Base-by-base conservation (phyloP, 345 rosid genomes). In the Heritiera fomes region DNA sequence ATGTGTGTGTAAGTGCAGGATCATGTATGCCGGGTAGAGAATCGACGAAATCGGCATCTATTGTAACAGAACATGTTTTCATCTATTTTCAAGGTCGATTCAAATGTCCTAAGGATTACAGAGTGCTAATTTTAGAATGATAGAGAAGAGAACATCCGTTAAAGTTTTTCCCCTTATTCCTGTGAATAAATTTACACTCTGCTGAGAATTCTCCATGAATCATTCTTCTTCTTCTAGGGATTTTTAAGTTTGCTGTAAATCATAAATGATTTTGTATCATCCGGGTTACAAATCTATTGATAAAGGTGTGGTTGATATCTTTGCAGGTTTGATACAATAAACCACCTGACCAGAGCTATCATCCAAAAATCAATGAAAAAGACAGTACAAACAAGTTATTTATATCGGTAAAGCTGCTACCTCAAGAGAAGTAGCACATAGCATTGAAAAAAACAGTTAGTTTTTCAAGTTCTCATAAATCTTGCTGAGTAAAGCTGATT, bases 291-390 rank as follows among this genome's bases (percentile, higher is more conserved):
- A 17, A 55, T 55, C 60, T 2, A 55, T 18, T 55, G 8, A 18
- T 18, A 18, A 55, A 55, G 23, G 60, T 6, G 58, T 17, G 67
- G 67, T 13, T 63, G 43, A 32, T 32, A 63, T 7, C 15, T 32
- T 32, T 12, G n/a, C 43, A 13, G 67, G n/a, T 62, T 62, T 62
- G 14, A 62, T 62, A 30, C 41, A 32, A 8, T n/a, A n/a, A 58
- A 58, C 10, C n/a, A 62, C 0, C 30, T 30, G 66, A 62, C 41
- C 38, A 32, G 30, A 5, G 43, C n/a, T 34, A 34, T 7, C 18
- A 64, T 64, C 46, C 68, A 34, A 64, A 64, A 64, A 64, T 34
- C 46, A 38, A 64, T 62, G 67, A 62, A 62, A 32, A 30, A 12
- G 66, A 62, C 66, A 1, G 1, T 2, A 12, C 66, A 62, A 12